Conservation (phyloP, 2,329 filamentous ascomycete species). For the Aureobasidium sp. region DNA sequence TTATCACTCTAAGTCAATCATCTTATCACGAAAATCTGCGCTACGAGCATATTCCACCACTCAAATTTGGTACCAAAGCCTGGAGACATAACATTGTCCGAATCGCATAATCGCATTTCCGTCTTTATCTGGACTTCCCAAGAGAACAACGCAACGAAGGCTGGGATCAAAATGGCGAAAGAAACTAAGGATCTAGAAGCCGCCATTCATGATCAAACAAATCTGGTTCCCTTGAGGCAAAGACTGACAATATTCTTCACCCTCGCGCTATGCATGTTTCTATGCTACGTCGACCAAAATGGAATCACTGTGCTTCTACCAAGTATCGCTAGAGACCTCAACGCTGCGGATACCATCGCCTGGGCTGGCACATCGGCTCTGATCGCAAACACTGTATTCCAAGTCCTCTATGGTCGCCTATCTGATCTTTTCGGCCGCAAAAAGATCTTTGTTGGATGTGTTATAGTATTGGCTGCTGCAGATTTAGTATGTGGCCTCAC, state of each 20-base stretch:
- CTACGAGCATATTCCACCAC: background rate
- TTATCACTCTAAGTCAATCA: background rate
- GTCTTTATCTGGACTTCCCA: background rate
- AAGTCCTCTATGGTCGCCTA: slow-evolving; percentile 53
- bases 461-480: slow-evolving; percentile 48
- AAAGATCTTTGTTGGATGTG: slow-evolving; percentile 47
- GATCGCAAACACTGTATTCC: slow-evolving; percentile 55
- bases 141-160: no score
- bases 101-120: background rate
- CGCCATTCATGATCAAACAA: slow-evolving; percentile 49
- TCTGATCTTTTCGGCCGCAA: slow-evolving; percentile 41
- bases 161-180: background rate
- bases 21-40: background rate
- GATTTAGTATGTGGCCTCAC: slow-evolving; percentile 55
- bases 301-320: slow-evolving; percentile 41
- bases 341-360: slow-evolving; percentile 45
- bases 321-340: slow-evolving; percentile 31
- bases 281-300: slow-evolving; percentile 53
- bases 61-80: background rate
- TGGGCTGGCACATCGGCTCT: slow-evolving; percentile 50
- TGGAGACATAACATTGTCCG: background rate
- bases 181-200: slow-evolving; percentile 29
- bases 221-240: slow-evolving; percentile 48
- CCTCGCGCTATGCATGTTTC: slow-evolving; percentile 47
- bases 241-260: slow-evolving; percentile 46